These are phyloP conservation scores for Prunus mongolica DNA, from an alignment of 306 rosid genomes.

Conservation along the genomic window DNA sequence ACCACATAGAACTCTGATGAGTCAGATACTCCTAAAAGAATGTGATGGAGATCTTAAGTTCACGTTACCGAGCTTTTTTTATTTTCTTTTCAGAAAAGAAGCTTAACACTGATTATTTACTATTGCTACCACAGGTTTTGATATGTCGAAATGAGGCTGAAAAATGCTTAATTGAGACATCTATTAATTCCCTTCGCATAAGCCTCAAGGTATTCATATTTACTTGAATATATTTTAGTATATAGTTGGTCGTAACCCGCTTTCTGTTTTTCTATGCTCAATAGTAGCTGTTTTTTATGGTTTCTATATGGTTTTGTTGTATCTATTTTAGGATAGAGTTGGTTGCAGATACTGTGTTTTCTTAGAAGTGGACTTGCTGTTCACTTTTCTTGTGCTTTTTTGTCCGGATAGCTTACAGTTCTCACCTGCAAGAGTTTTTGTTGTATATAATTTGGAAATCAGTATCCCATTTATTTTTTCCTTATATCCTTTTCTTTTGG, in stretches of 20 bases:
- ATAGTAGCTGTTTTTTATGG: not conserved
- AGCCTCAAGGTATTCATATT: constrained; percentile 75
- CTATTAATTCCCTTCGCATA: constrained; percentile 87
- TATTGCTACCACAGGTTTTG: constrained; percentile 60
- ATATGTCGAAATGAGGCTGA: constrained; percentile 96
- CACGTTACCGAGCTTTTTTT: not conserved
- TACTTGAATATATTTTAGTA: not conserved
- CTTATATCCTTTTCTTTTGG: not conserved
- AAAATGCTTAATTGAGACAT: constrained; percentile 93
- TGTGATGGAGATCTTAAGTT: not conserved
- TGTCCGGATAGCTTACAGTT: not conserved
- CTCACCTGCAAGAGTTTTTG: not conserved
- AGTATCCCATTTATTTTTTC: not conserved
- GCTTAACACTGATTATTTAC: not conserved
- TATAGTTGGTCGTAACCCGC: not conserved
- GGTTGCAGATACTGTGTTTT: not conserved
- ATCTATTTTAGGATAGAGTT: not conserved
- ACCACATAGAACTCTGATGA: not conserved
- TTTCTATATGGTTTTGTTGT: too few relatives aligned
- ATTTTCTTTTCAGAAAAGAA: not conserved
- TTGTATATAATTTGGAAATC: not conserved
- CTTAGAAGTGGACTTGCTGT: not conserved
- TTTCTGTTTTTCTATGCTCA: not conserved
- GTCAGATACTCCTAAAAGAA: not conserved
- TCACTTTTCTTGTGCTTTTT: not conserved